Evolutionary conservation across 768 basidiomycete genomes (phyloP), one percentile per base, ranked within the genome.

Genomic region (Chalciporus chontae): DNA sequence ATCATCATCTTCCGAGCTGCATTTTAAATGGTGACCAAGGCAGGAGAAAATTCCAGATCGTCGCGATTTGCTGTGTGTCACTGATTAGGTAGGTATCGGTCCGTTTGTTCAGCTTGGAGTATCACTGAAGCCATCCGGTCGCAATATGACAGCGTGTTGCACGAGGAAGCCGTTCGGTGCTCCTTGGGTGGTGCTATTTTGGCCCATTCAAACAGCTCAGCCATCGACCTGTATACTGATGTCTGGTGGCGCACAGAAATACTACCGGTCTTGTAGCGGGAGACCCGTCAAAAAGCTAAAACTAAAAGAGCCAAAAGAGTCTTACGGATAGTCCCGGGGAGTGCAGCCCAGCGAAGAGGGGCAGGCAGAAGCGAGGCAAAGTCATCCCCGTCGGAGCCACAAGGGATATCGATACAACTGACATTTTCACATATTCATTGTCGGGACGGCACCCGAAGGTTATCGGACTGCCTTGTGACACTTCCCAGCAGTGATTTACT

Each of bases 251-350:
- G 47, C 36, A 45, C 47, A 47, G 49, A 57, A 58, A 53, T 57
- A 15, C 17, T 17, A 34, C 55, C 58, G 55, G 50, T 54, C 38
- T 47, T 54, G 52, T 51, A 47, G 56, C 44, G 51, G 60, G 52
- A 47, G 51, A 15, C 54, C 47, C 48, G 63, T 56, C 53, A 69
- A 69, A 68, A 69, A 59, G 59, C 40, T 57, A 57, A 71, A 68
- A 67, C 65, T 21, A 45, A 64, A 66, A 67, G 62, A 69, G 68
- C 59, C 62, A 71, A 71, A 64, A 55, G 49, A 48, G 56, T 54
- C 52, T 59, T 58, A 48, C 55, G 63, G 58, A 39, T 45, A 39
- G 39, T 43, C 55, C 55, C 58, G 62, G 58, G 38, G 42, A 56
- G 52, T 39, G 40, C 45, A 53, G 40, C 47, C 54, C 53, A 54